Conservation (phyloP, 352 stramenopile species). For the Phytophthora litchii region DNA sequence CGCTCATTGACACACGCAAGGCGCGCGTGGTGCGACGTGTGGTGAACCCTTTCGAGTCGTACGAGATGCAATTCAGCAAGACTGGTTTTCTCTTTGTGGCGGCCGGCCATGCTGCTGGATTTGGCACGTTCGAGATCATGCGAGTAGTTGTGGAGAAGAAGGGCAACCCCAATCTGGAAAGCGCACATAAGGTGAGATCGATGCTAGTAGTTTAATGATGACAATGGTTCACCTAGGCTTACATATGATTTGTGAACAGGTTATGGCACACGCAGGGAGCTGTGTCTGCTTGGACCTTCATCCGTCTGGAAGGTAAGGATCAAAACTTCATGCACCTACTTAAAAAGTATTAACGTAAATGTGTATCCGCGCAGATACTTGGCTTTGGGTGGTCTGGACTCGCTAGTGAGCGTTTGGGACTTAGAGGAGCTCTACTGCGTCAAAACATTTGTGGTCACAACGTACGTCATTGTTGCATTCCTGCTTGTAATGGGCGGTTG, state of each 20-base stretch:
- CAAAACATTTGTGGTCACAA: constrained; percentile 82
- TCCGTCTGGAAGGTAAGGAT: constrained; percentile 65
- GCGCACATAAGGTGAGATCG: constrained; percentile 73
- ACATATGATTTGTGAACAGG: constrained; percentile 35
- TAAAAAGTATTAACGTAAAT: background rate
- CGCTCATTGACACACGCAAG: constrained; percentile 84
- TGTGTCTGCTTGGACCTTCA: constrained; percentile 84
- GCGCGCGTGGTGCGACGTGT: constrained; percentile 76
- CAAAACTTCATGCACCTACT: background rate
- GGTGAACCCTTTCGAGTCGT: constrained; percentile 84
- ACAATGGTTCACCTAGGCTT: background rate
- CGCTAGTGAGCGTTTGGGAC: constrained; percentile 86
- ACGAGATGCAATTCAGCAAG: constrained; percentile 86
- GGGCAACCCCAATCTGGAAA: constrained; percentile 80
- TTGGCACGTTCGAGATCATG: constrained; percentile 88
- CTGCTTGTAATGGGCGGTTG: background rate
- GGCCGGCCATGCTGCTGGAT: constrained; percentile 72
- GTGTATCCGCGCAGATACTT: constrained; percentile 53
- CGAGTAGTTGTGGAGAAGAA: constrained; percentile 79
- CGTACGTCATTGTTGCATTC: constrained; percentile 43
- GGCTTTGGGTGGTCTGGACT: constrained; percentile 80
- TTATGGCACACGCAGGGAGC: constrained; percentile 79
- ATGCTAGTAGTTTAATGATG: background rate
- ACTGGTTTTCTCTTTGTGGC: constrained; percentile 82
- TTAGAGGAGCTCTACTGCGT: constrained; percentile 87